Percentiles rank a stretch among this genome's conserved stretches.
phyloP scores from a whole-genome alignment of 176 grass and related monocot species.

The Echinochloa phyllopogon region DNA sequence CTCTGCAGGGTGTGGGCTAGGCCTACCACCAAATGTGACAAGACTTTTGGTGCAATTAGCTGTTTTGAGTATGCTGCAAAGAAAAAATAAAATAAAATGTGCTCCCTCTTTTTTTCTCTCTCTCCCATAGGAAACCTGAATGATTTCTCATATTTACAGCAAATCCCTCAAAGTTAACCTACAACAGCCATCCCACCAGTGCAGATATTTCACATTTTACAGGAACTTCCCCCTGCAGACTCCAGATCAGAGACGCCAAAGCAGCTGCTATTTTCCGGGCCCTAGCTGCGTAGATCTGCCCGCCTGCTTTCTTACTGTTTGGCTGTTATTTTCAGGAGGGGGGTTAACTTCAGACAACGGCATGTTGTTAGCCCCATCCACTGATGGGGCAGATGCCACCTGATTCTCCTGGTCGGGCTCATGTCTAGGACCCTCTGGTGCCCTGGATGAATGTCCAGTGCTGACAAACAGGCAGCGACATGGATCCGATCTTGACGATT shows the following conservation, averaged over 20 bases:
- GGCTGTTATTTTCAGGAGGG: constrained; percentile 40
- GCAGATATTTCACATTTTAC: constrained; percentile 23
- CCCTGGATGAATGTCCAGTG: constrained; percentile 47
- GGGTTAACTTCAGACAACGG: constrained; percentile 35
- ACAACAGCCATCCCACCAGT: constrained; percentile 15
- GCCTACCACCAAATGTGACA: background rate
- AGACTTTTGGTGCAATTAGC: background rate
- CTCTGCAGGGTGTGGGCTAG: background rate
- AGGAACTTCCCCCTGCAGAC: constrained; percentile 14
- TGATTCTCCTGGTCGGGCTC: constrained; percentile 59
- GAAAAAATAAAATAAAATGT: background rate
- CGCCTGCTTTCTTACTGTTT: constrained; percentile 48
- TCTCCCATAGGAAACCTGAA: constrained; percentile 35
- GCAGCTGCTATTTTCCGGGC: constrained; percentile 43
- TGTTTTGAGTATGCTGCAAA: background rate
- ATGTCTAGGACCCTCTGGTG: constrained; percentile 48
- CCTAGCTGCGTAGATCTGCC: constrained; percentile 48
- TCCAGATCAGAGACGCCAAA: constrained; percentile 3
- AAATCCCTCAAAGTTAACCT: constrained; percentile 41
- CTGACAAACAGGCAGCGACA: constrained; percentile 50
- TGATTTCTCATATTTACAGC: constrained; percentile 49
- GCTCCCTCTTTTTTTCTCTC: background rate
- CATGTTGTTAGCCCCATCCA: constrained; percentile 43
- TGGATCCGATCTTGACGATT: constrained; percentile 49
- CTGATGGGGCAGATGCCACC: constrained; percentile 25